phyloP scores from a whole-genome alignment of 495 filamentous ascomycete species.

The Evernia prunastri region DNA sequence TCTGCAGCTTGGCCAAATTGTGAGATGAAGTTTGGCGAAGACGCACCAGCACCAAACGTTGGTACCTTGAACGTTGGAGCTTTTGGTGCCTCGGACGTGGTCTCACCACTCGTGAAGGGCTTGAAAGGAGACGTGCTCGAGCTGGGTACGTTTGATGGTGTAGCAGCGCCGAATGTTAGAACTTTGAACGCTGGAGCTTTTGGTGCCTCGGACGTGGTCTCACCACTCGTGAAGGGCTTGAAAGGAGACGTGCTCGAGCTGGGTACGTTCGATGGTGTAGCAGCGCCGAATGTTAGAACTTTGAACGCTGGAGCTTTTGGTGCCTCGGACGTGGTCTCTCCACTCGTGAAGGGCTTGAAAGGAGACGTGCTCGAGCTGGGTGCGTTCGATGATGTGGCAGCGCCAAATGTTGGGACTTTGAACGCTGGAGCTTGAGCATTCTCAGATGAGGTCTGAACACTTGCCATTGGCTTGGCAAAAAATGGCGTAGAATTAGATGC shows the following conservation, averaged over 20 bases:
- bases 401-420: slow-evolving; percentile 23
- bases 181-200: slow-evolving; percentile 18
- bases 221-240: background rate
- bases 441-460: background rate
- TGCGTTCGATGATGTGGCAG: background rate
- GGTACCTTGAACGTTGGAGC: slow-evolving; percentile 23
- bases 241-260: background rate
- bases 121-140: background rate
- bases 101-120: background rate
- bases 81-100: slow-evolving; percentile 5
- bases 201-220: background rate
- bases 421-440: slow-evolving; percentile 9
- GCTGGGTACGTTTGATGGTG: background rate
- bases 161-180: slow-evolving; percentile 18
- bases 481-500: background rate
- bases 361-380: slow-evolving; percentile 1
- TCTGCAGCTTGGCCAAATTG: slow-evolving; percentile 29
- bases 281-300: slow-evolving; percentile 21
- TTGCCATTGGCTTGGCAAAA: background rate
- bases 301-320: slow-evolving; percentile 15
- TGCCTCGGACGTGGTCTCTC: background rate
- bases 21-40: slow-evolving; percentile 26
- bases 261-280: background rate
- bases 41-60: slow-evolving; percentile 18
- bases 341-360: background rate